These are phyloP conservation scores for Epichloe hybrida DNA, from an alignment of 2,329 filamentous ascomycete species.

Conservation along the genomic window DNA sequence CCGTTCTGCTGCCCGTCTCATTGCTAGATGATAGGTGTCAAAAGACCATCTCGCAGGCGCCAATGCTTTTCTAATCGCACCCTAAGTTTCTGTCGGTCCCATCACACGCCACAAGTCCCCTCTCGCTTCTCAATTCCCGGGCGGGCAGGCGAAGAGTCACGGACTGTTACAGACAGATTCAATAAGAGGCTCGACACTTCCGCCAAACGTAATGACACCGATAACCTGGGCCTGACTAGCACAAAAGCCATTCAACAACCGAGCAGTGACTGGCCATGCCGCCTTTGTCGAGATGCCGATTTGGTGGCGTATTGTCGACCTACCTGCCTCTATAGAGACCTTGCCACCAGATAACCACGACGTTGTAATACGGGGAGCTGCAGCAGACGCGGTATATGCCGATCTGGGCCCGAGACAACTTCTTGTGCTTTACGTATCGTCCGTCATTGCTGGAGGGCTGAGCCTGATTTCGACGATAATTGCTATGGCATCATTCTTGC, in stretches of 20 bases:
- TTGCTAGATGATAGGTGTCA: neutral
- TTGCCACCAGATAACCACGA: neutral
- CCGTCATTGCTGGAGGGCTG: constrained; percentile 30
- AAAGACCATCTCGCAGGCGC: neutral
- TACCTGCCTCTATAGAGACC: neutral
- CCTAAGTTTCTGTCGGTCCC: neutral
- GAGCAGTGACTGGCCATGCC: neutral
- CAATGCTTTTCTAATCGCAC: neutral
- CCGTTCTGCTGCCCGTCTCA: neutral
- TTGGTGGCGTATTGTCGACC: constrained; percentile 1
- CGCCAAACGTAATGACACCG: neutral
- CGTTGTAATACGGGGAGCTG: neutral
- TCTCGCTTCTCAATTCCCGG: neutral
- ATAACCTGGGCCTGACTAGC: neutral
- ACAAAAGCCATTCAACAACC: neutral
- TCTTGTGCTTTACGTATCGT: constrained; percentile 11
- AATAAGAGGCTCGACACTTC: neutral
- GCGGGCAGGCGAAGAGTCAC: neutral
- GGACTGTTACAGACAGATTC: neutral
- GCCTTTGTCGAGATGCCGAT: constrained; percentile 1
- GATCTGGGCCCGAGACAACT: neutral
- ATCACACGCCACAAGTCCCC: neutral
- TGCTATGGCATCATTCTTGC: constrained; percentile 57
- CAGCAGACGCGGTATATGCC: neutral
- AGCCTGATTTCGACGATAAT: constrained; percentile 43